Evolutionary conservation across 805 yeast species (phyloP).

Genomic region (Candida fluviatilis): DNA sequence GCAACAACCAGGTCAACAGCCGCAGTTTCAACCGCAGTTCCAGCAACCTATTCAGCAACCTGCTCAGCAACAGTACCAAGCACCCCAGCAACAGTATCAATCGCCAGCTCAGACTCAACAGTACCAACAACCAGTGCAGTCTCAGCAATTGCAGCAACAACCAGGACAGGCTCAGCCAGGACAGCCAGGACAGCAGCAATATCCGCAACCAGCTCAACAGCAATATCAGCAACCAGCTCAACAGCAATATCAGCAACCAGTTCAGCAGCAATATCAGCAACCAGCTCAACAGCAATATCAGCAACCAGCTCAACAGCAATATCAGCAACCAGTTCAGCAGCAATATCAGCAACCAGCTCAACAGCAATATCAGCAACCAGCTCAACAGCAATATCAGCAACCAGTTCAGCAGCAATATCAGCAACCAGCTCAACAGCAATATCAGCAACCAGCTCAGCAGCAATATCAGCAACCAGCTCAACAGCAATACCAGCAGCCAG

Average conservation of each 20-base stretch:
- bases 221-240: background rate
- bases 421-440: constrained; percentile 7
- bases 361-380: constrained; percentile 8
- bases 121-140: constrained; percentile 6
- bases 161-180: constrained; percentile 7
- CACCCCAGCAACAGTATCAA: constrained; percentile 6
- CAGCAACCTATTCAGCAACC: constrained; percentile 5
- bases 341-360: constrained; percentile 4
- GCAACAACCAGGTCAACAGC: constrained; percentile 2
- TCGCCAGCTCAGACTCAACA: constrained; percentile 1
- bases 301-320: background rate
- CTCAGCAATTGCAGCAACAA: background rate
- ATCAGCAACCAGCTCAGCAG: constrained; percentile 1
- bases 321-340: constrained; percentile 6
- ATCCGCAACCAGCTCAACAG: constrained; percentile 10
- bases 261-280: constrained; percentile 7
- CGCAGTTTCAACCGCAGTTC: background rate
- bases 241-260: background rate
- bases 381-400: constrained; percentile 5
- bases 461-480: constrained; percentile 10
- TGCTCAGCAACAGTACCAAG: background rate
- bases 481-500: constrained; percentile 1
- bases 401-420: background rate
- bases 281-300: constrained; percentile 1
- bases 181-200: background rate